A percentile compares a stretch with the other conserved stretches of the same genome.
Conservation (phyloP, 768 basidiomycete genomes). For the Xerocomus spinulosus region DNA sequence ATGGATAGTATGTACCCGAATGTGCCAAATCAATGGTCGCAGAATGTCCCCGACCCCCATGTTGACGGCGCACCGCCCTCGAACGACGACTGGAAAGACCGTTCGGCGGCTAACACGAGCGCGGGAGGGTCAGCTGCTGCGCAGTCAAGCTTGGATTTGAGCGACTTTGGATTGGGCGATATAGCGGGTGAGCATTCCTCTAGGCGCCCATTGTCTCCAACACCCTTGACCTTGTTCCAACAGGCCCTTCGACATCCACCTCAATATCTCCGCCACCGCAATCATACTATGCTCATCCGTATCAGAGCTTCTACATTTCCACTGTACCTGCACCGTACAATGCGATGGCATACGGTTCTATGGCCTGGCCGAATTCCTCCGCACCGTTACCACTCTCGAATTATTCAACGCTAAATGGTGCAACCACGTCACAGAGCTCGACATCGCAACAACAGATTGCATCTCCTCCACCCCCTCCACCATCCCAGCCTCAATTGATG, state of each 20-base stretch:
- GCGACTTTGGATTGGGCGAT: conserved; percentile 41
- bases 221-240: conserved; percentile 10
- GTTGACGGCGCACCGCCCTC: conserved; percentile 27
- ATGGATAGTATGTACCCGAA: conserved; percentile 46
- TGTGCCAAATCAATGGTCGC: conserved; percentile 40
- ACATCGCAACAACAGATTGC: conserved; percentile 30
- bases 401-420: conserved; percentile 76
- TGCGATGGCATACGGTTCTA: conserved; percentile 49
- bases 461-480: conserved; percentile 23
- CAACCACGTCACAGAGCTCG: conserved; percentile 45
- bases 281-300: conserved; percentile 38
- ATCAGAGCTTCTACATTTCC: conserved; percentile 40
- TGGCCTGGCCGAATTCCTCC: conserved; percentile 41
- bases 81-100: conserved; percentile 41
- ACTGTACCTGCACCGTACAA: conserved; percentile 45
- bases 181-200: conserved; percentile 38
- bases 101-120: conserved; percentile 20
- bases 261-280: conserved; percentile 39
- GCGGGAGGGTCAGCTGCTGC: conserved; percentile 28
- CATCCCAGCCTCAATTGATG: conserved; percentile 42
- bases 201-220: conserved; percentile 24
- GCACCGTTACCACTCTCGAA: conserved; percentile 57
- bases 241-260: conserved; percentile 38
- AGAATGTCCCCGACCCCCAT: conserved; percentile 34
- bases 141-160: conserved; percentile 37